Conservation (phyloP, 768 basidiomycete species). For the Cystobasidium onofrii region DNA sequence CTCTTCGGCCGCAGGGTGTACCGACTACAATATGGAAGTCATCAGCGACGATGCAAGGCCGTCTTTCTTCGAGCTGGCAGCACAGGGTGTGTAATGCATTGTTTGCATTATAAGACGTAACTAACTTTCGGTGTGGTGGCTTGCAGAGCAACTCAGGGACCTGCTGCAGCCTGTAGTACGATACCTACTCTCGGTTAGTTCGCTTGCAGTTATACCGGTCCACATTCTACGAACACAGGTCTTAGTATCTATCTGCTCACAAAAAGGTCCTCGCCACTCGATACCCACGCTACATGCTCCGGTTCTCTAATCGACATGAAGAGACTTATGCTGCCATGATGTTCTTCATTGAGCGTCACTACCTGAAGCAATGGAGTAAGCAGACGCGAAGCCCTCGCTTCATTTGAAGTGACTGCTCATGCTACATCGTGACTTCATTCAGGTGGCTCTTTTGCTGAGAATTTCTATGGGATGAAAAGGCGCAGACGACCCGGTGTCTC, state of each 20-base stretch:
- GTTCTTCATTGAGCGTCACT: conserved; percentile 81
- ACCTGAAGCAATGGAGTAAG: conserved; percentile 76
- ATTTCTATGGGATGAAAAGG: conserved; percentile 87
- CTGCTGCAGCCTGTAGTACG: conserved; percentile 88
- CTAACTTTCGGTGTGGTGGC: neutral
- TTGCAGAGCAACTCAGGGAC: conserved; percentile 85
- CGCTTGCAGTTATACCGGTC: neutral
- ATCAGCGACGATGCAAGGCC: conserved; percentile 18
- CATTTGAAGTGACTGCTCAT: neutral
- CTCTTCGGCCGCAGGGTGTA: neutral
- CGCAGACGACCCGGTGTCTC: conserved; percentile 64
- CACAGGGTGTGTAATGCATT: conserved; percentile 11
- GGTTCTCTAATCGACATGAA: conserved; percentile 87
- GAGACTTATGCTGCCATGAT: conserved; percentile 87
- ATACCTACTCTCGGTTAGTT: conserved; percentile 77
- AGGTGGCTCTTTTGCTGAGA: conserved; percentile 92
- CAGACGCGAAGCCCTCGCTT: neutral
- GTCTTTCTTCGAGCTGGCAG: conserved; percentile 33
- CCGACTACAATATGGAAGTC: neutral
- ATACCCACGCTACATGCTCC: conserved; percentile 83
- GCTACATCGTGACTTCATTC: neutral
- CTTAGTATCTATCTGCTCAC: neutral
- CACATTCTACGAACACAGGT: neutral
- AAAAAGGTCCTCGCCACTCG: conserved; percentile 82
- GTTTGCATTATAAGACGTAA: conserved; percentile 1